Evolutionary conservation across 2,329 filamentous ascomycete species (phyloP).

Genomic region (Cercospora beticola): DNA sequence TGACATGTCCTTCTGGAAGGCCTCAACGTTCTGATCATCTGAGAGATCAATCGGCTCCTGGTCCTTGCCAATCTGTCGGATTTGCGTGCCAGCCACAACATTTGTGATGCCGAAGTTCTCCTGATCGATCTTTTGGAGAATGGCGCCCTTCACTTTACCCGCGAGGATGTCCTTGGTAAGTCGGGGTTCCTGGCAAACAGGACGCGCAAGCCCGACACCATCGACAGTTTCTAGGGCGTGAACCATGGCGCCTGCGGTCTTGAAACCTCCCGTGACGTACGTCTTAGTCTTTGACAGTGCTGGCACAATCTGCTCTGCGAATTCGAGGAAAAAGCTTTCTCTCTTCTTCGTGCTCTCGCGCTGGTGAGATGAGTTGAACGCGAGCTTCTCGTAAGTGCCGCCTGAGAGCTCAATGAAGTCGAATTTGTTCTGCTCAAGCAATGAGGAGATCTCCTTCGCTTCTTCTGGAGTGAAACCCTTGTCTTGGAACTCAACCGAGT

Average conservation of each 20-base stretch:
- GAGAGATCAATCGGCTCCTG: constrained; percentile 56
- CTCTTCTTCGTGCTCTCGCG: constrained; percentile 55
- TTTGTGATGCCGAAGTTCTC: constrained; percentile 54
- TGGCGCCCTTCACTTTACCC: constrained; percentile 50
- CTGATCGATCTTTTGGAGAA: constrained; percentile 47
- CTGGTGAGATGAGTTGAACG: constrained; percentile 52
- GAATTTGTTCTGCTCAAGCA: constrained; percentile 51
- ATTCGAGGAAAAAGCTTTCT: constrained; percentile 58
- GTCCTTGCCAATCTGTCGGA: constrained; percentile 54
- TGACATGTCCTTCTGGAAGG: constrained; percentile 51
- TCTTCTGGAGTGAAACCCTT: constrained; percentile 55
- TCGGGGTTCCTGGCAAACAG: constrained; percentile 53
- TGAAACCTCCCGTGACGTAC: constrained; percentile 61
- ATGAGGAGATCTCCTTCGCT: constrained; percentile 39
- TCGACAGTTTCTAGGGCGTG: constrained; percentile 57
- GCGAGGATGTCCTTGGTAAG: constrained; percentile 49
- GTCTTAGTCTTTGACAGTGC: constrained; percentile 54
- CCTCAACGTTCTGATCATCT: constrained; percentile 48
- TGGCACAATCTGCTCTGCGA: constrained; percentile 55
- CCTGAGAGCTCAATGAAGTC: constrained; percentile 61
- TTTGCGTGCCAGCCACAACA: constrained; percentile 52
- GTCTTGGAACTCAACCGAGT: constrained; percentile 56
- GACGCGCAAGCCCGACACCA: constrained; percentile 59
- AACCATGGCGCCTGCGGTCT: constrained; percentile 58
- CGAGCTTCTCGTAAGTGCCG: constrained; percentile 59